Conservation (phyloP, 495 filamentous ascomycete species). For the Neurospora hispaniola region DNA sequence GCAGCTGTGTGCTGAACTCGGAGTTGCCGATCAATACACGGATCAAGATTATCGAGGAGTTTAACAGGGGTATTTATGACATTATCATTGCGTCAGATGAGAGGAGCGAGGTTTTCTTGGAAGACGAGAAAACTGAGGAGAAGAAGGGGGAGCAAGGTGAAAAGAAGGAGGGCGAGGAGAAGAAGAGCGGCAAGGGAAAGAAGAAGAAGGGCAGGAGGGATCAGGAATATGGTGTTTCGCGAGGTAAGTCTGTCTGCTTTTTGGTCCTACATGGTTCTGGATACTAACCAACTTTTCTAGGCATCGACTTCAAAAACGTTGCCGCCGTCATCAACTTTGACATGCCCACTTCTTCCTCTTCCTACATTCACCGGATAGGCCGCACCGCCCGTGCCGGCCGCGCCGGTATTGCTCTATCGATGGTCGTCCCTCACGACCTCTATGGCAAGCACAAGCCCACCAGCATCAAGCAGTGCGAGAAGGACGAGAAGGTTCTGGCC, state of each 20-base stretch:
- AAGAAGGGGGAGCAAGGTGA: slow-evolving; percentile 18
- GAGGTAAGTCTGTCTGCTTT: slow-evolving; percentile 36
- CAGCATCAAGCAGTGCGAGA: slow-evolving; percentile 51
- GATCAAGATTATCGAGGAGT: slow-evolving; percentile 91
- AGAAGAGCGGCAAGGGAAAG: slow-evolving; percentile 17
- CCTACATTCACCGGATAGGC: slow-evolving; percentile 89
- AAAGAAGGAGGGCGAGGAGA: slow-evolving; percentile 11
- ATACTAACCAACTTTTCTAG: slow-evolving; percentile 1
- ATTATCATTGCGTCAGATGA: slow-evolving; percentile 96
- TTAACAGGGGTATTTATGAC: slow-evolving; percentile 71
- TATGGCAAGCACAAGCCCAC: slow-evolving; percentile 88
- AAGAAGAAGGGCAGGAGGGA: slow-evolving; percentile 31
- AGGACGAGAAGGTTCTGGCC: slow-evolving; percentile 74
- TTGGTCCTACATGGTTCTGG: background rate
- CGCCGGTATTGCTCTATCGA: slow-evolving; percentile 88
- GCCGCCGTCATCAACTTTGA: slow-evolving; percentile 96
- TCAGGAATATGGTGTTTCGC: slow-evolving; percentile 84
- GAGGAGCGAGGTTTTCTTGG: slow-evolving; percentile 63
- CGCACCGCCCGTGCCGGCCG: slow-evolving; percentile 85
- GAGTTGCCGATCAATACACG: slow-evolving; percentile 88
- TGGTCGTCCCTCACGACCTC: slow-evolving; percentile 70
- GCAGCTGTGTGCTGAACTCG: slow-evolving; percentile 88
- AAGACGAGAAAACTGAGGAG: slow-evolving; percentile 33
- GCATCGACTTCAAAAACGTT: slow-evolving; percentile 91
- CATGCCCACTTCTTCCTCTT: slow-evolving; percentile 75